phyloP scores from a whole-genome alignment of 148 eudicot genomes.

The Arctostaphylos glauca region DNA sequence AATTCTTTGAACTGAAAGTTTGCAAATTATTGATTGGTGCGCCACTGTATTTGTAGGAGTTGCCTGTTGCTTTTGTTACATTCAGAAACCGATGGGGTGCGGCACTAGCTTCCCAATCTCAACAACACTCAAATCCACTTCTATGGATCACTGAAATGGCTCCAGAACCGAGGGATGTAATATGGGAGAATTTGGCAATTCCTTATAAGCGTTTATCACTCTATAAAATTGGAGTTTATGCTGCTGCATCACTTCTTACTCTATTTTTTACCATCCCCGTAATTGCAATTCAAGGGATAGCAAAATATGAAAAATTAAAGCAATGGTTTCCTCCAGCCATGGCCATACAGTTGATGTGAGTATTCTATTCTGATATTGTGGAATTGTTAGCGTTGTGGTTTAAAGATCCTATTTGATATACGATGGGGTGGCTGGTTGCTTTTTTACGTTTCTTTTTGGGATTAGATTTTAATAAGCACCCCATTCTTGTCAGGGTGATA shows the following conservation, averaged over 20 bases:
- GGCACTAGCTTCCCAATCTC: slow-evolving; percentile 76
- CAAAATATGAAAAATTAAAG: slow-evolving; percentile 71
- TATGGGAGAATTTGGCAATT: slow-evolving; percentile 73
- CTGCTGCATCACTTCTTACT: slow-evolving; percentile 69
- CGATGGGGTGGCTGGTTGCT: neutral
- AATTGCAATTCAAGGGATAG: slow-evolving; percentile 88
- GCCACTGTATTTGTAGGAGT: slow-evolving; percentile 38
- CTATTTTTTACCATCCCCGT: slow-evolving; percentile 85
- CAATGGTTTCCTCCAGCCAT: slow-evolving; percentile 96
- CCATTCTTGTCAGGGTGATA: neutral
- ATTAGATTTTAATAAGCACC: neutral
- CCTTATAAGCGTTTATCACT: slow-evolving; percentile 57
- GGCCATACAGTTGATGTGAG: slow-evolving; percentile 81
- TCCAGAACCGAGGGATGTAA: slow-evolving; percentile 88
- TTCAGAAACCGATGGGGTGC: slow-evolving; percentile 77
- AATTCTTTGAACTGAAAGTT: neutral
- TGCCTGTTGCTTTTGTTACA: slow-evolving; percentile 90
- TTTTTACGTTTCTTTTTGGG: neutral
- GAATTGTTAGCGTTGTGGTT: neutral
- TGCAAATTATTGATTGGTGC: neutral
- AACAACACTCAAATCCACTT: slow-evolving; percentile 76
- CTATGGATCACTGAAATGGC: slow-evolving; percentile 84
- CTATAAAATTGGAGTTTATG: slow-evolving; percentile 57
- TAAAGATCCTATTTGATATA: neutral
- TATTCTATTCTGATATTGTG: neutral